Evolutionary conservation across 169 alveolate genomes (phyloP).

Genomic region (Perkinsus marinus): DNA sequence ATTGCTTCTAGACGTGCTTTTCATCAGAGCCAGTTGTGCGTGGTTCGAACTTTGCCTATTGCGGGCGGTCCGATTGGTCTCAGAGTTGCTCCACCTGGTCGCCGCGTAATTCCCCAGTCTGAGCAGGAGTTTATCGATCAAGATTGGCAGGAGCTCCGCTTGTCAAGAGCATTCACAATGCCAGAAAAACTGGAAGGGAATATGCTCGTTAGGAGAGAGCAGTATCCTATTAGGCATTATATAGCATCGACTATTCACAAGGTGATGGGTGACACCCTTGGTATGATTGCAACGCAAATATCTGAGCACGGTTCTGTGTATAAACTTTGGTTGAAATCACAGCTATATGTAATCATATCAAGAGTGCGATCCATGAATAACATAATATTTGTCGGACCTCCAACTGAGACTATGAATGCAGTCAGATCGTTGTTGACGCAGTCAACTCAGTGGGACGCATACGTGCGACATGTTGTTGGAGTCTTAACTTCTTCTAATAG

Average conservation of each 20-base stretch:
- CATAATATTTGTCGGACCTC: not conserved
- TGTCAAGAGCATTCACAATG: not conserved
- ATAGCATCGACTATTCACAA: not conserved
- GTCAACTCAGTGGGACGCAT: not conserved
- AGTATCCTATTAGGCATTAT: not conserved
- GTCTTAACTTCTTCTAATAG: not conserved
- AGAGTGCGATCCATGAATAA: not conserved
- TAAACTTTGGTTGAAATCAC: not conserved
- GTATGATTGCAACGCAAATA: not conserved
- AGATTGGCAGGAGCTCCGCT: not conserved
- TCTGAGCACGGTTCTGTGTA: not conserved
- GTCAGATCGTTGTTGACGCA: not conserved
- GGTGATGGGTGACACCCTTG: not conserved
- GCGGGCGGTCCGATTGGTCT: not conserved
- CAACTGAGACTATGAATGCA: not conserved
- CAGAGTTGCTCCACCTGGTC: not conserved
- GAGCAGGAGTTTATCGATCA: not conserved
- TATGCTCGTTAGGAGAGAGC: not conserved
- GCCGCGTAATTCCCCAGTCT: not conserved
- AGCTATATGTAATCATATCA: not conserved
- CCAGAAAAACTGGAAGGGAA: not conserved
- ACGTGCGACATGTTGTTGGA: not conserved
- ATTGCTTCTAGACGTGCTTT: not conserved
- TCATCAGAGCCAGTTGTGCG: not conserved
- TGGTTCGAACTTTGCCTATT: not conserved